A percentile compares a stretch with the other conserved stretches of the same genome.
Evolutionary conservation across 1,284 basidiomycete genomes (phyloP).

Genomic region (Paramarasmius palmivorus): DNA sequence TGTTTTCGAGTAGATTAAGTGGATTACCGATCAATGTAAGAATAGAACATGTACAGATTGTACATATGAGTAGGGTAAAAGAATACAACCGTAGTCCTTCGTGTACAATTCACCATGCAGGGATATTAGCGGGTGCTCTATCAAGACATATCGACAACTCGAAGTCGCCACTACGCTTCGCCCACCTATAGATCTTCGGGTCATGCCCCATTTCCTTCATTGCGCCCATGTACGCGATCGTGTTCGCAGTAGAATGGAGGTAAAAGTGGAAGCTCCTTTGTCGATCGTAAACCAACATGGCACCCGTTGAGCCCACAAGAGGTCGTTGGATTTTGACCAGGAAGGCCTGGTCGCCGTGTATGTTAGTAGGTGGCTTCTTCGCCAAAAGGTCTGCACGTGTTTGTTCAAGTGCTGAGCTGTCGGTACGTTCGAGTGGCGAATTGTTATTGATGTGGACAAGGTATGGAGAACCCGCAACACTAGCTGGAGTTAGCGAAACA

Average conservation of each 20-base stretch:
- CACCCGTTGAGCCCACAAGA: constrained; percentile 10
- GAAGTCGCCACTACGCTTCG: constrained; percentile 26
- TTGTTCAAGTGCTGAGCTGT: neutral
- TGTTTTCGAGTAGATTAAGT: constrained; percentile 36
- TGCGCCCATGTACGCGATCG: constrained; percentile 19
- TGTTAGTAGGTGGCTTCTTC: constrained; percentile 29
- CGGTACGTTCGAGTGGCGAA: neutral
- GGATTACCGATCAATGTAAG: no score
- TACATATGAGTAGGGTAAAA: no score
- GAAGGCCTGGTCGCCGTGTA: constrained; percentile 36
- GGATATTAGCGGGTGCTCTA: constrained; percentile 10
- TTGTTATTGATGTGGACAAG: neutral
- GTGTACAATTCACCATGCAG: constrained; percentile 8
- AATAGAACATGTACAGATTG: no score
- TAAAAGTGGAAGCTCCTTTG: constrained; percentile 36
- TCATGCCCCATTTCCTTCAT: constrained; percentile 18
- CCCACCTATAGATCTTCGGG: constrained; percentile 33
- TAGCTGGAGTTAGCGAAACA: no score
- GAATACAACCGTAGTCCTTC: no score
- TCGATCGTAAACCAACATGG: constrained; percentile 41
- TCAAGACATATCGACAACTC: constrained; percentile 27
- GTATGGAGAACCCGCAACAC: no score
- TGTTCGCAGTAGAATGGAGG: constrained; percentile 20
- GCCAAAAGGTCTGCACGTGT: no score
- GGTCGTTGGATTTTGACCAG: constrained; percentile 42